Evolutionary conservation across 208 protist species (phyloP).

Genomic region (Angomonas ambiguus): DNA sequence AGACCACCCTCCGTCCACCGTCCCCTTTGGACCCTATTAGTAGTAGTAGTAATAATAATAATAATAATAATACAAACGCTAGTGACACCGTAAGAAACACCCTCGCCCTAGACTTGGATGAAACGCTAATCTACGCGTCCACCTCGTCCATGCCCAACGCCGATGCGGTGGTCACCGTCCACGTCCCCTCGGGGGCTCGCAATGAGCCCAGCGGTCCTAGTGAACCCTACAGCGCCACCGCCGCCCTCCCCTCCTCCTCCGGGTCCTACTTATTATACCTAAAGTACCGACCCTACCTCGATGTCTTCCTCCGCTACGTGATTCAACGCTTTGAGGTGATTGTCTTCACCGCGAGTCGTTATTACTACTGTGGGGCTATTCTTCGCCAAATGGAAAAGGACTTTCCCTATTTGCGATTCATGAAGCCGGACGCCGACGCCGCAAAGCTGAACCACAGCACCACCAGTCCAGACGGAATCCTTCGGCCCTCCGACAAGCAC

Average conservation of each 20-base stretch:
- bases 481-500: background rate
- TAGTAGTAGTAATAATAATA: too few relatives aligned
- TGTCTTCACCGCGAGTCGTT: slow-evolving; percentile 53
- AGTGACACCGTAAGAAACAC: slow-evolving; percentile 1
- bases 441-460: slow-evolving; percentile 12
- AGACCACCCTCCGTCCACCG: too few relatives aligned
- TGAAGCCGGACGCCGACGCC: slow-evolving; percentile 7
- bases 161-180: slow-evolving; percentile 22
- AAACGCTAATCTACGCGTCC: slow-evolving; percentile 51
- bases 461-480: background rate
- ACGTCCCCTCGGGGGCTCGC: background rate
- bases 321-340: slow-evolving; percentile 45
- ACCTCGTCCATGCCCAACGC: slow-evolving; percentile 26
- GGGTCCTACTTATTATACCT: slow-evolving; percentile 31
- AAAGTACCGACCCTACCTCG: slow-evolving; percentile 38
- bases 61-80: background rate
- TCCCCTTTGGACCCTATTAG: too few relatives aligned
- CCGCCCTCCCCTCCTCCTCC: background rate
- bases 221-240: background rate
- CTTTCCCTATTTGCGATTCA: slow-evolving; percentile 22
- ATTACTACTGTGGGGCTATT: slow-evolving; percentile 34
- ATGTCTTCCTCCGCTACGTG: slow-evolving; percentile 30
- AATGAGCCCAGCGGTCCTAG: background rate
- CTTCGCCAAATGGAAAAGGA: slow-evolving; percentile 31
- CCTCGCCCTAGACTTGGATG: slow-evolving; percentile 50